phyloP scores from a whole-genome alignment of 2,329 filamentous ascomycete species.

The Chrysoporthe deuterocubensis region DNA sequence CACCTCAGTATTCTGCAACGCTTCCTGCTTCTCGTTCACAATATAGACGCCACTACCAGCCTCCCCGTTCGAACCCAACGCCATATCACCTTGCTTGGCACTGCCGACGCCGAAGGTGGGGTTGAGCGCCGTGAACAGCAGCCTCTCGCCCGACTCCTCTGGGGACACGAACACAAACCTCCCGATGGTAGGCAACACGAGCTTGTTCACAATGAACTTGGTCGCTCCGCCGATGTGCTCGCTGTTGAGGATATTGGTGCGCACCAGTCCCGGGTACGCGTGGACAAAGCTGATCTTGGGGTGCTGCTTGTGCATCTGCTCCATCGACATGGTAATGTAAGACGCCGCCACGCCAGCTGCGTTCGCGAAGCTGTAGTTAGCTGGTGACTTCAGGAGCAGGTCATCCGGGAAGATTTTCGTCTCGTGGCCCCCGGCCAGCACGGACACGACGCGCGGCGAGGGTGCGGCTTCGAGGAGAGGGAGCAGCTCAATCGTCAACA shows the following conservation, averaged over 20 bases:
- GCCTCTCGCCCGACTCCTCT: background rate
- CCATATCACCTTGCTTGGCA: background rate
- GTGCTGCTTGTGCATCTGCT: constrained; percentile 49
- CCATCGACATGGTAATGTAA: constrained; percentile 52
- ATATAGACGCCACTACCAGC: background rate
- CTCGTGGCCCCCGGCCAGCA: constrained; percentile 56
- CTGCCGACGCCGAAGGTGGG: background rate
- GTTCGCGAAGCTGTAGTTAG: constrained; percentile 38
- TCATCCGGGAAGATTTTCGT: constrained; percentile 49
- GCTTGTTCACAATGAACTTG: background rate
- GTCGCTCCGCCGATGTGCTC: background rate
- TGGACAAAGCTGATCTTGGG: constrained; percentile 43
- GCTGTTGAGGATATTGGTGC: constrained; percentile 2
- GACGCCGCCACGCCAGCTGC: constrained; percentile 49
- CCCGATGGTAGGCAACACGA: background rate
- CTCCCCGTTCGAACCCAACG: background rate
- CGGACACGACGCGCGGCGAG: constrained; percentile 51
- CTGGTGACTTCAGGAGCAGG: constrained; percentile 44
- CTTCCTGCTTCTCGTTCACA: background rate
- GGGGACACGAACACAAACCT: background rate
- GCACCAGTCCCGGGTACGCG: constrained; percentile 38
- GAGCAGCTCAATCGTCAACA: constrained; percentile 54
- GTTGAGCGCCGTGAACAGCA: background rate
- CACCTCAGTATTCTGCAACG: background rate
- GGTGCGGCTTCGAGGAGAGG: constrained; percentile 44